Evolutionary conservation across 371 early-diverging fungal species (phyloP).

Genomic region (Lichtheimia corymbifera): DNA sequence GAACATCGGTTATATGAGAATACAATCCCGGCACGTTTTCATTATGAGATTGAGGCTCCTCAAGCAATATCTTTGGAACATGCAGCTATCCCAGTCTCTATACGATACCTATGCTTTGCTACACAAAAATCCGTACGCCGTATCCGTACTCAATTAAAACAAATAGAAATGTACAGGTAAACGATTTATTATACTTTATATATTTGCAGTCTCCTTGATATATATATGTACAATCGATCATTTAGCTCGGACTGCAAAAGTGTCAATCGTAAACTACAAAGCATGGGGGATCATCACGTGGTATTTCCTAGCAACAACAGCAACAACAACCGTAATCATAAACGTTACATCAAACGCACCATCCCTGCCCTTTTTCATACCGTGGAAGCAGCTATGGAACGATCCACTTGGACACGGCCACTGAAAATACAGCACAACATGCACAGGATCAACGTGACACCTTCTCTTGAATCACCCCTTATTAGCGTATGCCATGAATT

Average conservation of each 20-base stretch:
- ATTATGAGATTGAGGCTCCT: constrained; percentile 28
- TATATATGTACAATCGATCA: too few species aligned
- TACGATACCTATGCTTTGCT: constrained; percentile 25
- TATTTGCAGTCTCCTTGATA: too few species aligned
- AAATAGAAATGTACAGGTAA: constrained; percentile 30
- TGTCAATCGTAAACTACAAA: constrained; percentile 1
- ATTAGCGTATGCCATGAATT: constrained; percentile 23
- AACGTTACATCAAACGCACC: constrained; percentile 18
- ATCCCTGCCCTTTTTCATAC: constrained; percentile 20
- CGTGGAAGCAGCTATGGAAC: constrained; percentile 16
- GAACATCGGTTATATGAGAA: constrained; percentile 18
- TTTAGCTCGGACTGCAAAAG: constrained; percentile 1
- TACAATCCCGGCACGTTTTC: constrained; percentile 27
- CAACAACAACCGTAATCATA: constrained; percentile 1
- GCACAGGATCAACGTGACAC: constrained; percentile 13
- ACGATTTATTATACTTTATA: too few species aligned
- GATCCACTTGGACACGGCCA: constrained; percentile 25
- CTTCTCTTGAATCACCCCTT: constrained; percentile 24
- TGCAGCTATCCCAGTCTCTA: constrained; percentile 12
- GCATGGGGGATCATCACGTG: neutral
- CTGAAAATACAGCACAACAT: constrained; percentile 22
- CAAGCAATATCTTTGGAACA: constrained; percentile 25
- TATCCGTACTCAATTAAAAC: constrained; percentile 23
- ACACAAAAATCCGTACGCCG: constrained; percentile 24
- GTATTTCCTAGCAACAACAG: neutral